A percentile compares a stretch with the other conserved stretches of the same genome.
phyloP scores from a whole-genome alignment of 495 filamentous ascomycete genomes.

The Penicillium mononematosum region DNA sequence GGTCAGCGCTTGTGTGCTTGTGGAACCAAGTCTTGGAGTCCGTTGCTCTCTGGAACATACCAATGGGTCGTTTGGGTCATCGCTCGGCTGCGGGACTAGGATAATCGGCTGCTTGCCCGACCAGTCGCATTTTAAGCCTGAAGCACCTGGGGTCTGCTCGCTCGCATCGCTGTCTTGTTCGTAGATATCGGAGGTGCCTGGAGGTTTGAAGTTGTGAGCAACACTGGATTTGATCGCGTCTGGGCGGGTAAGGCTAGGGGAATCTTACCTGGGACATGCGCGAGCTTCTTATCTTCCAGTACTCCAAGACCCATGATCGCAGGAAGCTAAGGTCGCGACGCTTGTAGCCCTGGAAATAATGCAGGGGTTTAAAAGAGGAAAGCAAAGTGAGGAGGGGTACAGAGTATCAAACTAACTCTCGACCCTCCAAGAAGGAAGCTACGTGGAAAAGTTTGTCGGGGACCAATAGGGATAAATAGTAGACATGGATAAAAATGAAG shows the following conservation, averaged over 20 bases:
- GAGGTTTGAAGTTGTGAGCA: not conserved
- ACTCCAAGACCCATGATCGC: slow-evolving; percentile 77
- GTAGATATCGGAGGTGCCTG: slow-evolving; percentile 65
- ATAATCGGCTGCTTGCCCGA: slow-evolving; percentile 66
- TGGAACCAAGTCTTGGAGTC: not conserved
- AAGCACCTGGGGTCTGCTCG: slow-evolving; percentile 31
- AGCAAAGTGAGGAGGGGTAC: not conserved
- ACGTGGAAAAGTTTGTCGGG: not conserved
- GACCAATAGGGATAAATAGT: not conserved
- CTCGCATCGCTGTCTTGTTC: slow-evolving; percentile 52
- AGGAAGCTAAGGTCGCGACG: not conserved
- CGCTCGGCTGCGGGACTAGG: slow-evolving; percentile 75
- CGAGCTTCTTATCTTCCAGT: slow-evolving; percentile 60
- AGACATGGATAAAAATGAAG: not conserved
- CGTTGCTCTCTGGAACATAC: slow-evolving; percentile 34
- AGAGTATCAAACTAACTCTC: not conserved
- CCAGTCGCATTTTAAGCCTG: slow-evolving; percentile 68
- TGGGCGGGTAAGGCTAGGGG: not conserved
- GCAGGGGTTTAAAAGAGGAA: not conserved
- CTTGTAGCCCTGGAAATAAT: not conserved
- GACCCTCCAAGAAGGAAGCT: not conserved
- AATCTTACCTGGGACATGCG: slow-evolving; percentile 70
- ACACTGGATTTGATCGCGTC: not conserved
- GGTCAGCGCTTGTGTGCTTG: slow-evolving; percentile 9
- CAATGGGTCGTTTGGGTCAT: slow-evolving; percentile 77